Conservation (phyloP, 345 rosid species). For the Geranium rotundifolium region DNA sequence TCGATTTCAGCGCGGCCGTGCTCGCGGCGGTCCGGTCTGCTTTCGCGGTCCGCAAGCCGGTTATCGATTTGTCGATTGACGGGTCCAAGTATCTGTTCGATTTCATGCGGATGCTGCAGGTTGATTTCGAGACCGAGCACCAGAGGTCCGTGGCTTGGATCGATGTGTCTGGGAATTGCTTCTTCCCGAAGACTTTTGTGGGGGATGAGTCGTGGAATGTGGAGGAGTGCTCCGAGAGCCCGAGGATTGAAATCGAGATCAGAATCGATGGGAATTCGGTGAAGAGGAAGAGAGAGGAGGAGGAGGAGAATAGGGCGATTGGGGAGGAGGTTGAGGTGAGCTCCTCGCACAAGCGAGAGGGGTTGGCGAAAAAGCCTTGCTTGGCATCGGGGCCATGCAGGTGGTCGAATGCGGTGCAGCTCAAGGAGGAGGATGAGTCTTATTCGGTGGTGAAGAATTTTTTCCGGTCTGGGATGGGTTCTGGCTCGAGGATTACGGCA, state of each 20-base stretch:
- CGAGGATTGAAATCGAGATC: constrained; percentile 1
- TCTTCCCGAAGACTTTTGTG: constrained; percentile 20
- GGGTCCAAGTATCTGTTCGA: constrained; percentile 32
- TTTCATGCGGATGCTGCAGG: constrained; percentile 32
- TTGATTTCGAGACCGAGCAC: constrained; percentile 21
- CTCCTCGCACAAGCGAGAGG: constrained; percentile 13
- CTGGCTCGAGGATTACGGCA: constrained; percentile 15
- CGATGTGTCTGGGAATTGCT: constrained; percentile 29
- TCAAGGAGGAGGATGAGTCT: constrained; percentile 13
- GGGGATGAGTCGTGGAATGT: constrained; percentile 8
- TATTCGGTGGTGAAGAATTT: constrained; percentile 14
- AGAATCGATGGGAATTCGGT: constrained; percentile 1
- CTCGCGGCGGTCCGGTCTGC: constrained; percentile 11
- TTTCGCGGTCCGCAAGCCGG: constrained; percentile 21
- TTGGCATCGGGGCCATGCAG: neutral
- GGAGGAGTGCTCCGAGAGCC: neutral
- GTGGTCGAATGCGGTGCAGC: constrained; percentile 22
- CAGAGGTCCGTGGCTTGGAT: constrained; percentile 41
- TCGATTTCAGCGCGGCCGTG: constrained; percentile 20
- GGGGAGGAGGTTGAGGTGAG: constrained; percentile 32
- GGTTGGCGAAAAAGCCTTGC: constrained; percentile 15
- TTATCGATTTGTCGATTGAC: constrained; percentile 14
- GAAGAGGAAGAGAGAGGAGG: constrained; percentile 23
- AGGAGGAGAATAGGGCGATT: constrained; percentile 6
- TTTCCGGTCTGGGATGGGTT: constrained; percentile 22